phyloP scores from a whole-genome alignment of 371 early-diverging fungal genomes.

The Mucor mucedo region DNA sequence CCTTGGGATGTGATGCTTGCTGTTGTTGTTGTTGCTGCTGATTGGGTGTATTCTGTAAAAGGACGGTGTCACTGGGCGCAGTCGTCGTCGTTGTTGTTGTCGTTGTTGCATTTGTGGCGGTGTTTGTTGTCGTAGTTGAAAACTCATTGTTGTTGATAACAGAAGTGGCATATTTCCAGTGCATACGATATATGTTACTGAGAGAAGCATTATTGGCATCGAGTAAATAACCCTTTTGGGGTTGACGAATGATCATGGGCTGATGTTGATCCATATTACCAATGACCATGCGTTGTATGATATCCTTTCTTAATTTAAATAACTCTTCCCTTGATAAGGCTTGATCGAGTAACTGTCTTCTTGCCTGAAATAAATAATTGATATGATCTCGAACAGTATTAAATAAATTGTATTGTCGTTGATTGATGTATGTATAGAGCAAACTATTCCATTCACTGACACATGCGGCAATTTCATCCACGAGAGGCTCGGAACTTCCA shows the following conservation, averaged over 20 bases:
- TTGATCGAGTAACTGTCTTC: constrained; percentile 71
- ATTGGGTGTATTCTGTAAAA: background rate
- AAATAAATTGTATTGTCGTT: constrained; percentile 64
- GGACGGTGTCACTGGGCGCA: background rate
- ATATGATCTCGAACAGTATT: constrained; percentile 60
- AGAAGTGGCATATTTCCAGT: constrained; percentile 49
- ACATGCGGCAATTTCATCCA: constrained; percentile 73
- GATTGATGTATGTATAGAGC: constrained; percentile 57
- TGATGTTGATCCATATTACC: constrained; percentile 62
- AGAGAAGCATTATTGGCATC: constrained; percentile 63
- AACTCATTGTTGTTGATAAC: background rate
- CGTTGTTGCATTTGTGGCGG: background rate
- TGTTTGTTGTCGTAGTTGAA: background rate
- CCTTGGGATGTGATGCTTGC: constrained; percentile 19
- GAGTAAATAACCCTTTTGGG: constrained; percentile 65
- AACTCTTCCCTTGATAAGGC: constrained; percentile 70
- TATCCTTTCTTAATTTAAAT: constrained; percentile 55
- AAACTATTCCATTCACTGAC: constrained; percentile 70
- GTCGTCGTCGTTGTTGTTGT: background rate
- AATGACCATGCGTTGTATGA: constrained; percentile 63
- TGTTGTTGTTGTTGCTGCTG: background rate
- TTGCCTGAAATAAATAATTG: constrained; percentile 64
- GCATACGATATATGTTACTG: constrained; percentile 62
- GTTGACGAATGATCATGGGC: constrained; percentile 68
- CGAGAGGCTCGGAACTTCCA: constrained; percentile 66